phyloP scores from a whole-genome alignment of 2,329 filamentous ascomycete genomes.

The Pseudocercospora cruenta region DNA sequence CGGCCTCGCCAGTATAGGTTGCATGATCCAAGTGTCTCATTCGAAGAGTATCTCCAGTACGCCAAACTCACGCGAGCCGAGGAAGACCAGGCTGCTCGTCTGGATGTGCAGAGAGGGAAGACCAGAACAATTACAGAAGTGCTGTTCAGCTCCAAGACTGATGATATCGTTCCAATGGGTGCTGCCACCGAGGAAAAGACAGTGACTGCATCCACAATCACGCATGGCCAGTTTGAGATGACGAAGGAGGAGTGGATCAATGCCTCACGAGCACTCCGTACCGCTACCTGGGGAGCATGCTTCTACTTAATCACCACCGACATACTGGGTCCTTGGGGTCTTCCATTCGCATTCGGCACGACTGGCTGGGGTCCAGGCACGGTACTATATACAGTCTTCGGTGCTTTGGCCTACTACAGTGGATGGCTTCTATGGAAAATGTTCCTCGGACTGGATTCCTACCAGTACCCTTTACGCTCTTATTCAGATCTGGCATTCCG shows the following conservation, averaged over 20 bases:
- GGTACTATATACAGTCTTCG: slow-evolving; percentile 45
- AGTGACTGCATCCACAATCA: not conserved
- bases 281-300: slow-evolving; percentile 38
- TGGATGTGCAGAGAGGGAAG: not conserved
- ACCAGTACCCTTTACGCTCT: slow-evolving; percentile 45
- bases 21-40: slow-evolving; percentile 1
- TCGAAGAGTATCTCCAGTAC: slow-evolving; percentile 12
- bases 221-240: not conserved
- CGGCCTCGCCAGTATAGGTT: not conserved
- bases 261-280: slow-evolving; percentile 37
- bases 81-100: not conserved
- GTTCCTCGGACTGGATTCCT: slow-evolving; percentile 47
- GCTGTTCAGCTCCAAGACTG: not conserved
- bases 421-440: slow-evolving; percentile 37
- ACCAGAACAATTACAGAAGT: not conserved
- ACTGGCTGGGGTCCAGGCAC: slow-evolving; percentile 43
- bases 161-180: not conserved
- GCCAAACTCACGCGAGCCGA: slow-evolving; percentile 2
- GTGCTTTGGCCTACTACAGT: slow-evolving; percentile 36
- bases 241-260: slow-evolving; percentile 38
- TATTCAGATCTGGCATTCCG: slow-evolving; percentile 49
- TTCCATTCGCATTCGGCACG: slow-evolving; percentile 34
- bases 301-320: slow-evolving; percentile 53
- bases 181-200: not conserved
- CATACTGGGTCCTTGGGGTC: slow-evolving; percentile 43